Evolutionary conservation across 2,329 filamentous ascomycete species (phyloP), one percentile per base, ranked within the genome.

Genomic region (Trichoderma asperellum): DNA sequence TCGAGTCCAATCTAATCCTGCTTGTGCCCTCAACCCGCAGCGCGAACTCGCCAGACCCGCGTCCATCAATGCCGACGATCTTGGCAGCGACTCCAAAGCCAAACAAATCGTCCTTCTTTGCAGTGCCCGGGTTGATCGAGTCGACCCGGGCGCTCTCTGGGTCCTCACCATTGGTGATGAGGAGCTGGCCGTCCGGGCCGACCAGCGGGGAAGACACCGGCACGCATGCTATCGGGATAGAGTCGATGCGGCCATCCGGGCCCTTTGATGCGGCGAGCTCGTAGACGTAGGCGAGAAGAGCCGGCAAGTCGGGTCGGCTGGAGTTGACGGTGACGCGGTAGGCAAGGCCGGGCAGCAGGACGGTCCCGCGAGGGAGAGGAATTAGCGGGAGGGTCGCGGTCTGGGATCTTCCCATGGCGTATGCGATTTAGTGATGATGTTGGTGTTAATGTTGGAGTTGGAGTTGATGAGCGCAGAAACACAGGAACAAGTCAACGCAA

Each of bases 11-110:
- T 71, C 88, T 87, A 72, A 97, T 90, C 52, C 96, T 87, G 72
- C 90, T 86, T 21, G 92, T 85, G 18, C 96, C 96, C 79, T 98
- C 94, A 2, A 99, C 93, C 5, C 97, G 86, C 64, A 99, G 81
- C 69, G 90, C 90, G 75, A 97, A 90, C 77, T 97, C 92, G 35
- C 89, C 88, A 12, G 89, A 89, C 58, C 89, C 89, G 68, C 89
- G 87, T 34, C 92, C 92, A 78, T 95, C 92, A 58, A 95, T 89
- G 63, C 91, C 91, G 69, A 90, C 87, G 73, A 95, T 92, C 81
- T 90, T 93, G 40, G 91, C 92, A 32, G 94, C 86, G 5, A 94
- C 93, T 59, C 94, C 96, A 80, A 91, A 95, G 62, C 87, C 86
- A 80, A 92, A 98, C 2, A 99, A 82, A 75, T 97, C 93, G 2